A percentile compares a stretch with the other conserved stretches of the same genome.
Conservation (phyloP, 352 stramenopile genomes). For the Phytophthora syringae region DNA sequence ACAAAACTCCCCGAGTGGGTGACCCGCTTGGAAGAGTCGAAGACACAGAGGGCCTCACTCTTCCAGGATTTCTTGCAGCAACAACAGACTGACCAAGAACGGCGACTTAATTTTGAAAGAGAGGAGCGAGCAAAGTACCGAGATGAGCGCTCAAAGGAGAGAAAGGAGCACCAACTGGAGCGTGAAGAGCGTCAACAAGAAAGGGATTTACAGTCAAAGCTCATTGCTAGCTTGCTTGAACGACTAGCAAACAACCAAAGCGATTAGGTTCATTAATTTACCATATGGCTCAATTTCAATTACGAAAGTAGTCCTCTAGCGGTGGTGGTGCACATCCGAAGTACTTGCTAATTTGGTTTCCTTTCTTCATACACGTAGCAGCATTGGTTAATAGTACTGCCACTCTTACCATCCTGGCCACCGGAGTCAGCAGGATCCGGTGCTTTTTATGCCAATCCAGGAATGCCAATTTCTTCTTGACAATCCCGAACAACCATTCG, state of each 20-base stretch:
- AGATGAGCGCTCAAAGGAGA: conserved; percentile 1
- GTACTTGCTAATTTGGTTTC: conserved; percentile 18
- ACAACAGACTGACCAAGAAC: conserved; percentile 1
- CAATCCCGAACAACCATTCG: conserved; percentile 13
- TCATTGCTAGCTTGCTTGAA: conserved; percentile 4
- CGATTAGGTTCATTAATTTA: not conserved
- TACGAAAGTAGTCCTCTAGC: conserved; percentile 29
- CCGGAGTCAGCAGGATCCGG: conserved; percentile 14
- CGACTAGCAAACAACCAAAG: not conserved
- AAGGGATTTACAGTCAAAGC: not conserved
- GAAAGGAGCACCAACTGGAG: not conserved
- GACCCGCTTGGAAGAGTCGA: not conserved
- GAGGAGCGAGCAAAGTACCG: conserved; percentile 14
- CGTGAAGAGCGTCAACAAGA: conserved; percentile 11
- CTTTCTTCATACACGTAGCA: not conserved
- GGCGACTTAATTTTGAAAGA: conserved; percentile 6
- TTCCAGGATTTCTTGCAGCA: conserved; percentile 3
- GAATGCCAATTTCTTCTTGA: conserved; percentile 18
- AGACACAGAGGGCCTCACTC: not conserved
- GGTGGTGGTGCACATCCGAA: conserved; percentile 5
- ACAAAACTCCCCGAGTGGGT: not conserved
- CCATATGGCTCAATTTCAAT: not conserved
- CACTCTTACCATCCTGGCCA: not conserved
- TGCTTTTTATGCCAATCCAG: conserved; percentile 26
- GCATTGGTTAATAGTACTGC: conserved; percentile 17